phyloP scores from a whole-genome alignment of 768 basidiomycete genomes.

The Collybia mongolica region DNA sequence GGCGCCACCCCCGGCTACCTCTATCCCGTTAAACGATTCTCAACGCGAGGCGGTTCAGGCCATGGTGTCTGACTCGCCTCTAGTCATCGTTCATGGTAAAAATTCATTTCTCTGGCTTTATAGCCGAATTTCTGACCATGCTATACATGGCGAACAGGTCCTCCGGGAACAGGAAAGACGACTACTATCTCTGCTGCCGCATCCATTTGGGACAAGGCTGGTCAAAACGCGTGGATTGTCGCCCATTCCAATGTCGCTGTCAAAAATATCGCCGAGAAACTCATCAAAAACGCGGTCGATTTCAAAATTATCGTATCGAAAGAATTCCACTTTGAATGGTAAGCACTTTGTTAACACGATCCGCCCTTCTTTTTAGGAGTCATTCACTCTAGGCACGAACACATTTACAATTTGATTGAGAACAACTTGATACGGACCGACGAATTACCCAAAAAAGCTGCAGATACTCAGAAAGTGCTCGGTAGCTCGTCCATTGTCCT shows the following conservation, averaged over 20 bases:
- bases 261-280: slow-evolving; percentile 47
- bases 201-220: slow-evolving; percentile 27
- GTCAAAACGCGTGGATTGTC: slow-evolving; percentile 34
- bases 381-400: slow-evolving; percentile 44
- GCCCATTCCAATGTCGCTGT: slow-evolving; percentile 52
- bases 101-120: background rate
- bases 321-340: slow-evolving; percentile 50
- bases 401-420: slow-evolving; percentile 36
- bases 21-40: slow-evolving; percentile 30
- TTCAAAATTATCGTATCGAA: slow-evolving; percentile 46
- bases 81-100: slow-evolving; percentile 40
- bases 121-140: background rate
- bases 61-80: slow-evolving; percentile 28
- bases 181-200: slow-evolving; percentile 46
- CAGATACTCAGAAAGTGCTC: slow-evolving; percentile 24
- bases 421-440: slow-evolving; percentile 39
- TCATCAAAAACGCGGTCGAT: slow-evolving; percentile 30
- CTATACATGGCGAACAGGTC: slow-evolving; percentile 26
- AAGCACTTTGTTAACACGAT: slow-evolving; percentile 1
- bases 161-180: slow-evolving; percentile 56
- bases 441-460: slow-evolving; percentile 27
- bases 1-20: background rate
- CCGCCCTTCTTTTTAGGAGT: too few relatives aligned
- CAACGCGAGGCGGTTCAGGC: slow-evolving; percentile 33
- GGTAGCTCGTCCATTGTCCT: slow-evolving; percentile 34